Evolutionary conservation across 306 rosid species (phyloP), one percentile per base, ranked within the genome.

Genomic region (Aeschynomene evenia): DNA sequence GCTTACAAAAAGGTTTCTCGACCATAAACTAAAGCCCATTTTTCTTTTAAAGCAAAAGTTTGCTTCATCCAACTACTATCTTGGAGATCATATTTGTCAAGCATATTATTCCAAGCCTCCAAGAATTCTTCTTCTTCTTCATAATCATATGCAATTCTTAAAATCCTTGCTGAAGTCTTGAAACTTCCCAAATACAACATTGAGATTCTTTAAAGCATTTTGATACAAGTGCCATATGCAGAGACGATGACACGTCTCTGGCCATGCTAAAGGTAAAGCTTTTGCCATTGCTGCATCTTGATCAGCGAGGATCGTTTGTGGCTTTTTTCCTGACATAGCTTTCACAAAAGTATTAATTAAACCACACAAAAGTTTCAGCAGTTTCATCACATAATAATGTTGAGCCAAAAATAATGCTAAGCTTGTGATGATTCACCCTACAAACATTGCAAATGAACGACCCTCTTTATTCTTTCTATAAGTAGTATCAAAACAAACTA

Each of bases 1-100:
- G n/a, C n/a, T n/a, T n/a, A n/a, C n/a, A n/a, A n/a, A n/a, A n/a
- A n/a, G n/a, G n/a, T 29, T 1, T 15, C 40, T 14, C 23, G 13
- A 7, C 42, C 23, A 29, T 57, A 57, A 15, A 57, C 42, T 28
- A 57, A 57, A n/a, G 42, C 63, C 22, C 63, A 57, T 57, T 57
- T 57, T 9, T 7, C 43, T n/a, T 57, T 57, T 24, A 58, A 2
- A 24, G 3, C 29, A 24, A 24, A 24, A 4, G 29, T 24, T 24
- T 24, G 29, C 29, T 24, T 24, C 29, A 24, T 1, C 29, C 29
- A 24, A 24, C 4, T 24, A 4, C 4, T 24, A 24, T 24, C 29
- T 24, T 24, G 3, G 4, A 24, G 29, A 24, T 24, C 4, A 24
- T 24, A 24, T 4, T 24, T 28, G 5, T 28, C 31, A 28, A 28